A percentile compares a stretch with the other conserved stretches of the same genome.
Evolutionary conservation across 768 basidiomycete genomes (phyloP).

Genomic region (Boletellus sp.): DNA sequence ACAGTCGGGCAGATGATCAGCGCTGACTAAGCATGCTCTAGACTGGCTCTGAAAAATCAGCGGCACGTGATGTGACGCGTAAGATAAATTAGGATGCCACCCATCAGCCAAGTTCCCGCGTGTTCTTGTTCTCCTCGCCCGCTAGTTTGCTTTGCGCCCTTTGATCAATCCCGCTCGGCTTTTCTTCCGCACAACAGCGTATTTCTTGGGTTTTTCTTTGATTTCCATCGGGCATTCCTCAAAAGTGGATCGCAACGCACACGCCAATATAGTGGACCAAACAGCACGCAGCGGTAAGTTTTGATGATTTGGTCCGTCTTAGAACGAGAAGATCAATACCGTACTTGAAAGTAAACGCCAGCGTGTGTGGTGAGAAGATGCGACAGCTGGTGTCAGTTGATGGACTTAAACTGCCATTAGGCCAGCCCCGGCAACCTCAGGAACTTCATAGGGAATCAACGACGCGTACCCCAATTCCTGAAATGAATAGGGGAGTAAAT

Average conservation of each 20-base stretch:
- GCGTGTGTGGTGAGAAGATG: slow-evolving; percentile 9
- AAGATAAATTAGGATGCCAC: slow-evolving; percentile 22
- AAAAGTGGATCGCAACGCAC: slow-evolving; percentile 32
- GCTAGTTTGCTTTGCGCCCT: slow-evolving; percentile 16
- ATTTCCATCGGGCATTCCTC: slow-evolving; percentile 7
- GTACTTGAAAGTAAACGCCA: slow-evolving; percentile 3
- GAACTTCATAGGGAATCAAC: slow-evolving; percentile 2
- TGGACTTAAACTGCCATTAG: slow-evolving; percentile 9
- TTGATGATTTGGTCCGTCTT: neutral
- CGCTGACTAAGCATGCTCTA: neutral
- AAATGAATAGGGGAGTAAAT: slow-evolving; percentile 12
- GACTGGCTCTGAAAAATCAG: slow-evolving; percentile 16
- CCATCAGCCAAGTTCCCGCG: slow-evolving; percentile 19
- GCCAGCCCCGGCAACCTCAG: slow-evolving; percentile 8
- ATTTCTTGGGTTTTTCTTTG: slow-evolving; percentile 16
- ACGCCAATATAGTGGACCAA: slow-evolving; percentile 43
- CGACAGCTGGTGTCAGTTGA: neutral
- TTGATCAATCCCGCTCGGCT: slow-evolving; percentile 7
- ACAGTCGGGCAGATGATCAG: slow-evolving; percentile 1
- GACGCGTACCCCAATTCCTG: neutral
- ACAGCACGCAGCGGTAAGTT: slow-evolving; percentile 30
- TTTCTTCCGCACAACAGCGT: slow-evolving; percentile 1
- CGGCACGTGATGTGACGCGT: slow-evolving; percentile 29
- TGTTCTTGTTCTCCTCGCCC: slow-evolving; percentile 25
- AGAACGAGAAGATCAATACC: neutral